Base-by-base conservation (phyloP, 1,284 basidiomycete genomes). In the Farysia itapuensis region DNA sequence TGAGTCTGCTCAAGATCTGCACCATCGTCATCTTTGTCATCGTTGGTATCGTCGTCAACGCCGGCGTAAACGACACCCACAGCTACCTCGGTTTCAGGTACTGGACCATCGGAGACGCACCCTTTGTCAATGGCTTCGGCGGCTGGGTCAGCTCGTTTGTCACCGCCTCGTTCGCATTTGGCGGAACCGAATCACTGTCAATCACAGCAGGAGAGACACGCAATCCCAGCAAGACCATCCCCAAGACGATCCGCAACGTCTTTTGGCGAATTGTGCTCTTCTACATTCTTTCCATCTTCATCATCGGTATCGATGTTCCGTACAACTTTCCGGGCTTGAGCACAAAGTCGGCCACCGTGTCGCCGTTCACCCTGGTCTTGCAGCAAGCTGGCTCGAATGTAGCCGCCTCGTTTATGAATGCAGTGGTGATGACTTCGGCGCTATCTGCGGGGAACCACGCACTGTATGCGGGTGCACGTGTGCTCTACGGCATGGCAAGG, bases 381-480 rank as follows among this genome's bases (percentile, higher is more conserved):
- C 21, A 58, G 34, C 48, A 64, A 24, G 35, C 25, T 3, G 64
- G 71, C n/a, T 78, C 76, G 24, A 71, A 84, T 61, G 82, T 79
- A 13, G 50, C 68, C 1, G 66, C 64, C 1, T 47, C 45, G 28
- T 53, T 72, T 39, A 89, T 92, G 79, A 94, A 94, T 75, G 90
- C 90, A 32, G 79, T 80, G 36, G 77, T 89, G 28, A n/a, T 88
- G 49, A 84, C 85, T 15, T 88, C 89, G 2, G 90, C 90, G 2
- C 87, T 86, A 83, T 91, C 89, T 9, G 89, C 90, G 8, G 88
- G 86, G 5, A 87, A 85, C 36, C 87, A 86, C 61, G 86, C 90
- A 64, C 76, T 93, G 37, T 94, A 88, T 77, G 86, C 85, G 2
- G 85, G 84, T 9, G 90, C 87, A 5, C 86, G 91, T 67, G 87